These are phyloP conservation scores for Albatrellus sp. DNA, from an alignment of 1,284 basidiomycete genomes.

Conservation along the genomic window DNA sequence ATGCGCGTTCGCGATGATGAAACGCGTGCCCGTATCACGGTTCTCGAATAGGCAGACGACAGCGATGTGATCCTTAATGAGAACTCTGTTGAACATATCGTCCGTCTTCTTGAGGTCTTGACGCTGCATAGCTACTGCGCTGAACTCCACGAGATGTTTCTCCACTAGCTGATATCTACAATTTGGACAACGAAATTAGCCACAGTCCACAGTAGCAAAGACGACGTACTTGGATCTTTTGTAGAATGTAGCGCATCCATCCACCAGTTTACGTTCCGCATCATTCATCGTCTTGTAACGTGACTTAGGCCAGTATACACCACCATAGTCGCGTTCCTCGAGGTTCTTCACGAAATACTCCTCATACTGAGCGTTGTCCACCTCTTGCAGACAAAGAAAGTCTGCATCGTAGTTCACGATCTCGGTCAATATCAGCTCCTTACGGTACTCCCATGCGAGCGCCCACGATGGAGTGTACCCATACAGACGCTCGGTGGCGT, in stretches of 20 bases:
- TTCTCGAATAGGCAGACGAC: constrained; percentile 84
- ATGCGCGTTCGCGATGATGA: constrained; percentile 88
- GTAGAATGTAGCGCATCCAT: constrained; percentile 97
- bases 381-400: constrained; percentile 90
- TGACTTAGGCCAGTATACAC: constrained; percentile 90
- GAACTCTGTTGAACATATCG: constrained; percentile 98
- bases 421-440: constrained; percentile 84
- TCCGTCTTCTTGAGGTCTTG: constrained; percentile 97
- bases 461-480: constrained; percentile 98
- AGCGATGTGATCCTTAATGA: constrained; percentile 93
- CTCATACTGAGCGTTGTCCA: constrained; percentile 89
- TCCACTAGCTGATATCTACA: constrained; percentile 85
- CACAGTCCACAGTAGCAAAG: not conserved
- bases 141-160: constrained; percentile 92
- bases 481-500: constrained; percentile 85
- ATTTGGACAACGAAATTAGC: constrained; percentile 7
- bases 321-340: constrained; percentile 75
- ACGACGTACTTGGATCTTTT: constrained; percentile 72
- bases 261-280: constrained; percentile 78
- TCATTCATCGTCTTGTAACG: constrained; percentile 90
- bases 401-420: constrained; percentile 78
- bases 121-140: constrained; percentile 84
- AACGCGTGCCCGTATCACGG: constrained; percentile 72
- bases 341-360: constrained; percentile 84
- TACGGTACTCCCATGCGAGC: constrained; percentile 89